phyloP scores from a whole-genome alignment of 2,329 filamentous ascomycete genomes.

The Cladosporium sp. region DNA sequence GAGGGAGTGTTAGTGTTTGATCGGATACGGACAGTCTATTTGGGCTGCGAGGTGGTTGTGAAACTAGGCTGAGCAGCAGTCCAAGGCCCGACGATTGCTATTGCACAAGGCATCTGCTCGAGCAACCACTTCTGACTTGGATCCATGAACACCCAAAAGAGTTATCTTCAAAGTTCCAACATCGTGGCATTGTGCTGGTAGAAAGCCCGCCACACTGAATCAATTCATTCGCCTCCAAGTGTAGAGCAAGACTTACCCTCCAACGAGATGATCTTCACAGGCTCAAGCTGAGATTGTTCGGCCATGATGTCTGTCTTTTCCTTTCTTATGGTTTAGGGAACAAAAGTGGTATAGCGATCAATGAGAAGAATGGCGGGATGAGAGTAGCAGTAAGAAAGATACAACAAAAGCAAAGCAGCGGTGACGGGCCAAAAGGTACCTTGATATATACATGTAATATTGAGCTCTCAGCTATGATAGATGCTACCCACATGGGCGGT shows the following conservation, averaged over 20 bases:
- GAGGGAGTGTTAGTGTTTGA: background rate
- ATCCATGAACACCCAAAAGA: too few relatives aligned
- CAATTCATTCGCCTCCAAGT: background rate
- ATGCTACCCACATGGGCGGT: background rate
- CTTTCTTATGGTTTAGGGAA: background rate
- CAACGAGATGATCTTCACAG: constrained; percentile 36
- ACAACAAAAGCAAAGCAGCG: background rate
- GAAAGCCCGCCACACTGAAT: background rate
- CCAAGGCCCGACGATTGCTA: too few relatives aligned
- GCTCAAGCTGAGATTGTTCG: constrained; percentile 28
- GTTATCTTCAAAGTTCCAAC: background rate
- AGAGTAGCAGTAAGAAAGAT: background rate
- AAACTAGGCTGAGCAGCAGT: too few relatives aligned
- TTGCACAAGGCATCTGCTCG: too few relatives aligned
- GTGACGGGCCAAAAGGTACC: background rate
- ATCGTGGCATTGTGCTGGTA: background rate
- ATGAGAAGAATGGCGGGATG: background rate
- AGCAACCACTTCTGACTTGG: too few relatives aligned
- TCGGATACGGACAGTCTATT: too few relatives aligned
- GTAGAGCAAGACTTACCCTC: constrained; percentile 32
- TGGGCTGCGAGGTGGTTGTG: too few relatives aligned
- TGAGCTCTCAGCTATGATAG: constrained; percentile 10
- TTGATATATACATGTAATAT: constrained; percentile 10
- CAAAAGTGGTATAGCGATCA: background rate
- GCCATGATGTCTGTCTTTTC: constrained; percentile 13